These are phyloP conservation scores for Piloderma croceum DNA, from an alignment of 768 basidiomycete species.

Conservation along the genomic window DNA sequence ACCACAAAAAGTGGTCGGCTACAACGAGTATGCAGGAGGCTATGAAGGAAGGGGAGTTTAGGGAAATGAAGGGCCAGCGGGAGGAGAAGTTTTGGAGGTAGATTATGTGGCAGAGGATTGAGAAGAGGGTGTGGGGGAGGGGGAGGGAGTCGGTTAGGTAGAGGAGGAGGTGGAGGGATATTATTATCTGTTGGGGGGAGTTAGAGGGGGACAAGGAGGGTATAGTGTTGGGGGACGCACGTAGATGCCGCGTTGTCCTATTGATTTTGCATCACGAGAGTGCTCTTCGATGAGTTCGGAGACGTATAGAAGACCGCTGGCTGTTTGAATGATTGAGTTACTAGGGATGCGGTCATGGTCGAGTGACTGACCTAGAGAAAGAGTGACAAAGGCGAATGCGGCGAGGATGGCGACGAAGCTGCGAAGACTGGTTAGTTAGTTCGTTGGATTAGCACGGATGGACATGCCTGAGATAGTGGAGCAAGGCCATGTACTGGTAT, in stretches of 20 bases:
- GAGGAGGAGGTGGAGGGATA: conserved; percentile 69
- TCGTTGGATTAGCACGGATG: too few species aligned
- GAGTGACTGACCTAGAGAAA: conserved; percentile 69
- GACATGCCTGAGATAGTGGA: conserved; percentile 60
- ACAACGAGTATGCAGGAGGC: conserved; percentile 83
- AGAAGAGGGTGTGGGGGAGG: conserved; percentile 66
- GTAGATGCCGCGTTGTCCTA: conserved; percentile 85
- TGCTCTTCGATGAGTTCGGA: conserved; percentile 97
- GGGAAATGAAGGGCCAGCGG: conserved; percentile 89
- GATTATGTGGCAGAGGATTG: conserved; percentile 75
- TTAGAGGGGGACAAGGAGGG: not conserved
- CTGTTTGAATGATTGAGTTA: conserved; percentile 39
- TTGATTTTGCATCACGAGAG: conserved; percentile 68
- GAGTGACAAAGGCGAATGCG: conserved; percentile 84
- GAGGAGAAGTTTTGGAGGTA: conserved; percentile 91
- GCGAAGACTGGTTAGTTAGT: conserved; percentile 4
- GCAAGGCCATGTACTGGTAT: conserved; percentile 41
- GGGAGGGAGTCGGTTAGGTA: conserved; percentile 82
- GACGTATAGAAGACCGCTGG: conserved; percentile 88
- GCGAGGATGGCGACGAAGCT: conserved; percentile 74
- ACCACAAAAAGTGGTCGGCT: conserved; percentile 92
- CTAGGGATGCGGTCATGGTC: conserved; percentile 1
- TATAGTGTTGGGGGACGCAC: conserved; percentile 55
- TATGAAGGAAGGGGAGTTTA: conserved; percentile 80
- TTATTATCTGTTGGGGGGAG: conserved; percentile 55